A percentile compares a stretch with the other conserved stretches of the same genome.
Evolutionary conservation across 176 grass and related monocot genomes (phyloP).

Genomic region (Carex kokanica): DNA sequence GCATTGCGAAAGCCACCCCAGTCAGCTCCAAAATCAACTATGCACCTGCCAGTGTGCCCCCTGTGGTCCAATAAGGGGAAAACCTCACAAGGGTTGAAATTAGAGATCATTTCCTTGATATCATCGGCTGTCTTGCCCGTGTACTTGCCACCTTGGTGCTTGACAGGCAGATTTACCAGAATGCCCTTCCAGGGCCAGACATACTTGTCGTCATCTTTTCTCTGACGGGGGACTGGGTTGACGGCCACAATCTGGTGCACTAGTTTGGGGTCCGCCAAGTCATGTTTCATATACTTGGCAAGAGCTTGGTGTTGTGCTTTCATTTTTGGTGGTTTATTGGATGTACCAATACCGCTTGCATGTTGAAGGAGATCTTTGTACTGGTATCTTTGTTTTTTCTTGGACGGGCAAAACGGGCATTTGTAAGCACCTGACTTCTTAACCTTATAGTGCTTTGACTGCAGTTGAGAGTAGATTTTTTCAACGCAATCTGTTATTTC

Average conservation of each 20-base stretch:
- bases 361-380: slow-evolving; percentile 92
- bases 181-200: slow-evolving; percentile 76
- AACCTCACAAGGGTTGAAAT: slow-evolving; percentile 39
- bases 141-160: background rate
- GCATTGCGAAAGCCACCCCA: slow-evolving; percentile 64
- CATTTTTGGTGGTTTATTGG: slow-evolving; percentile 38
- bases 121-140: slow-evolving; percentile 10
- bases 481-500: slow-evolving; percentile 43
- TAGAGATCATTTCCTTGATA: slow-evolving; percentile 10
- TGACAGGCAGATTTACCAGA: slow-evolving; percentile 33
- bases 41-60: slow-evolving; percentile 24
- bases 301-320: slow-evolving; percentile 38
- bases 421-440: slow-evolving; percentile 69
- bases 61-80: slow-evolving; percentile 37
- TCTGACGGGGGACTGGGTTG: background rate
- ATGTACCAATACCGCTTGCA: slow-evolving; percentile 57
- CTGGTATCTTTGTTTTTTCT: slow-evolving; percentile 82
- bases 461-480: slow-evolving; percentile 48
- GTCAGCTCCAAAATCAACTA: slow-evolving; percentile 50
- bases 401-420: slow-evolving; percentile 84
- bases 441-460: slow-evolving; percentile 55
- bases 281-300: slow-evolving; percentile 21
- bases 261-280: background rate
- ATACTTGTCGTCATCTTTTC: slow-evolving; percentile 43
- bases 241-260: slow-evolving; percentile 4